Evolutionary conservation across 129 eudicot species (phyloP), one percentile per base, ranked within the genome.

Genomic region (Pittosporum tobira): DNA sequence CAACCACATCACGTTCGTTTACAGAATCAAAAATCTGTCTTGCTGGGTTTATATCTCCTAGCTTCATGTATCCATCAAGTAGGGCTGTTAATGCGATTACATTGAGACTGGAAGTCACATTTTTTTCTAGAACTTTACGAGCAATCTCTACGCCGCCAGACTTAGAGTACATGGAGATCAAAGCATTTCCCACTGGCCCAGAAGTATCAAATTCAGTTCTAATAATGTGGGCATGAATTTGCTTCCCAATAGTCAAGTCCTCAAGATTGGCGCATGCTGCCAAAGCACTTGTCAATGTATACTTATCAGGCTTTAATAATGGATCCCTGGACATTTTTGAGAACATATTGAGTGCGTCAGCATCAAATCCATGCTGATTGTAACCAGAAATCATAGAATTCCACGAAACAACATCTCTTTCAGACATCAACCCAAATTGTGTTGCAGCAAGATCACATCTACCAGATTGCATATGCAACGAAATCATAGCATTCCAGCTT

Each of bases 311-410:
- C 56, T 68, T 80, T 36, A 83, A 50, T 38, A 20, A 10, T 14
- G 81, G 54, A 40, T 64, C 66, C 23, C 68, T 73, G 24, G 71
- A 53, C 96, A 87, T 79, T 42, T 67, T 72, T 30, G 77, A 57
- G 63, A 83, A 83, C 67, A 80, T 48, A 34, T 62, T 16, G 57
- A 83, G 73, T 20, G 96, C 83, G 73, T 83, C 69, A 19, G 50
- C 48, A 27, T 87, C 84, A 15, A 64, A 65, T 31, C 94, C 88
- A 26, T 70, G 76, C 67, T 80, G 96, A 65, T 71, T 83, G 67
- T 75, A 80, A 36, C 96, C 96, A 14, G 96, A 71, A 57, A 87
- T 78, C 94, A 87, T 77, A 21, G 85, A 83, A 65, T 87, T 87
- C 96, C 96, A 87, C 0, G 94, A 74, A 59, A 87, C 84, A 14